Base-by-base conservation (phyloP, 208 protist species). In the Lotmaria passim region DNA sequence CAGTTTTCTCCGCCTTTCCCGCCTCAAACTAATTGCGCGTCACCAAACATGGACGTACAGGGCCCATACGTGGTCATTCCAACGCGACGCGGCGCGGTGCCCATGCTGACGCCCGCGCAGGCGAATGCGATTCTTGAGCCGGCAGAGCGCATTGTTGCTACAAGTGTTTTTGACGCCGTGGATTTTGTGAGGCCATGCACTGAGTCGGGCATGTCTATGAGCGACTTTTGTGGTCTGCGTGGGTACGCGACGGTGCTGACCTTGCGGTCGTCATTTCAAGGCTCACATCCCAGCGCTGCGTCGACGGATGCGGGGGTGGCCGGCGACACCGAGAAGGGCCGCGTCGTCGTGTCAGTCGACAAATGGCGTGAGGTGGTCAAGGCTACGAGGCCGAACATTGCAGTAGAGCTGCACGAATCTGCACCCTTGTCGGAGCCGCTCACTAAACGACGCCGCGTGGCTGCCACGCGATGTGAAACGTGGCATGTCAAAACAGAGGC, bases 91-190 rank as follows among this genome's bases (percentile, higher is more conserved):
- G 87, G 90, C 24, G 69, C 73, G 0, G 81, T 94, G 24, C 86
- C 88, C 17, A 79, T 62, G 36, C 75, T 96, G 28, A 96, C 91
- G 19, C 83, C 88, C 21, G 75, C 78, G 17, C 87, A 94, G 67
- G 64, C 69, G 17, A 48, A 81, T n/a, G 63, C 26, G 0, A 91
- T 96, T 79, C 60, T 93, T 14, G 36, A 66, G 23, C 72, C 75
- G 19, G 75, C 87, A 7, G 91, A 96, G 62, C 73, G 85, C 41
- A 51, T 92, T 34, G 46, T 96, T 7, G 75, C 74, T 55, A 52
- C 90, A 4, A 90, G 82, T 21, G 74, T 91, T 0, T 88, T 96
- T 53, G 91, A 96, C 38, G 88, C 91, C 36, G 46, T 66, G 12
- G 80, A 89, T 34, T 90, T 86, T 67, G 74, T 79, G 21, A 38